Conservation (phyloP, 306 rosid genomes). For the Adenanthera pavonina region DNA sequence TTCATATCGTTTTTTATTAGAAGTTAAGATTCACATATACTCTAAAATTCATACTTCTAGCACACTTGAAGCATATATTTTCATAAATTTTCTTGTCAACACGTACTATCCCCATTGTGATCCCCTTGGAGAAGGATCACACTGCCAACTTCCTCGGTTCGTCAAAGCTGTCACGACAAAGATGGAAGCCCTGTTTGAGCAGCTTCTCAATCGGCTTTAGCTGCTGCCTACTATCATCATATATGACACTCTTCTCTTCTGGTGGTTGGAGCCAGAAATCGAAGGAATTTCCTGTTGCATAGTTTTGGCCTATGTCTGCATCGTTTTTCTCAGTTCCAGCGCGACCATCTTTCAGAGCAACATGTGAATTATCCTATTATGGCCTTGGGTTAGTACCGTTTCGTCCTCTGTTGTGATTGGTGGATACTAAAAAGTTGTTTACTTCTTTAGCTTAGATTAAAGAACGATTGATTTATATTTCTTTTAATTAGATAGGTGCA, state of each 20-base stretch:
- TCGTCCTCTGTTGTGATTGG: too few relatives aligned
- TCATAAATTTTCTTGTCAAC: too few relatives aligned
- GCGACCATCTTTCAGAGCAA: background rate
- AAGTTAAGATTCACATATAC: too few relatives aligned
- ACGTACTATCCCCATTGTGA: slow-evolving; percentile 41
- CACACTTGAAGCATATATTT: too few relatives aligned
- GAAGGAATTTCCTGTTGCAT: slow-evolving; percentile 51
- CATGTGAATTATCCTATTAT: background rate
- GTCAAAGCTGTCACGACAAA: slow-evolving; percentile 35
- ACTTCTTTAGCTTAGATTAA: too few relatives aligned
- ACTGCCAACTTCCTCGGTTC: slow-evolving; percentile 31
- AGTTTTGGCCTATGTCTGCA: slow-evolving; percentile 48
- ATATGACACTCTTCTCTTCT: slow-evolving; percentile 34
- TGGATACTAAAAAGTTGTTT: too few relatives aligned
- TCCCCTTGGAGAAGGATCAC: slow-evolving; percentile 48
- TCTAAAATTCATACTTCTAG: too few relatives aligned
- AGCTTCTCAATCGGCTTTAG: slow-evolving; percentile 36
- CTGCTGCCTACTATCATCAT: slow-evolving; percentile 25
- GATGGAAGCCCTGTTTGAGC: slow-evolving; percentile 45
- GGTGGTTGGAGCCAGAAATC: slow-evolving; percentile 35
- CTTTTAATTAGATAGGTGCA: too few relatives aligned
- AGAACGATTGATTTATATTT: too few relatives aligned
- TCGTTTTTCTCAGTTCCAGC: slow-evolving; percentile 2
- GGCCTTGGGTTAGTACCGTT: background rate
- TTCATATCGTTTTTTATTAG: too few relatives aligned